Conservation (phyloP, 176 grass and related monocot genomes). For the Musa acuminata region DNA sequence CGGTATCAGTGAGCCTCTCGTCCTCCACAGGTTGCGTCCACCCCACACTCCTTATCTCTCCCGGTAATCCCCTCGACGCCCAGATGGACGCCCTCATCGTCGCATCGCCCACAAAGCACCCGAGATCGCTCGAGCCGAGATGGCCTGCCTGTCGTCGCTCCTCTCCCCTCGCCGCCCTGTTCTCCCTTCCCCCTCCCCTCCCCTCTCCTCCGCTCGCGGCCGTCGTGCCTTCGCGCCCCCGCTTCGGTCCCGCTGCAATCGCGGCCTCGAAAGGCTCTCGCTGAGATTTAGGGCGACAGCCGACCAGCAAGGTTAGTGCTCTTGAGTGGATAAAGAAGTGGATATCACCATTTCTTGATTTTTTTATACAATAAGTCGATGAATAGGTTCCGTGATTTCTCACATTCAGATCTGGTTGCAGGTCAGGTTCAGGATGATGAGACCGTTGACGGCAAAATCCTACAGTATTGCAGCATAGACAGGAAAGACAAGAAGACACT, state of each 20-base stretch:
- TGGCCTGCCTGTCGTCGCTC: conserved; percentile 2
- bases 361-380: too few relatives aligned
- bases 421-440: conserved; percentile 42
- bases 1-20: not conserved
- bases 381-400: not conserved
- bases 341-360: not conserved
- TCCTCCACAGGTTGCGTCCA: conserved; percentile 5
- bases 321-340: not conserved
- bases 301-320: conserved; percentile 3
- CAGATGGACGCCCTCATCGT: not conserved
- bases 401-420: conserved; percentile 12
- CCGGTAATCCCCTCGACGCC: not conserved
- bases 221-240: too few relatives aligned
- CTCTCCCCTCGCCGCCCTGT: not conserved
- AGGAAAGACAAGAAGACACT: conserved; percentile 65
- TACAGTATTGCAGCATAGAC: conserved; percentile 80
- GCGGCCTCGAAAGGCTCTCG: not conserved
- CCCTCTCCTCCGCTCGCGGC: not conserved
- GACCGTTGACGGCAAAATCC: conserved; percentile 58
- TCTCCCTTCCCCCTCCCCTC: not conserved
- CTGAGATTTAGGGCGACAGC: not conserved
- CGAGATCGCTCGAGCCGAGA: not conserved
- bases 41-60: conserved; percentile 14
- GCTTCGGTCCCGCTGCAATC: not conserved
- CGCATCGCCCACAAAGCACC: not conserved